Conservation (phyloP, 805 yeast genomes). For the Yarrowia porcina region DNA sequence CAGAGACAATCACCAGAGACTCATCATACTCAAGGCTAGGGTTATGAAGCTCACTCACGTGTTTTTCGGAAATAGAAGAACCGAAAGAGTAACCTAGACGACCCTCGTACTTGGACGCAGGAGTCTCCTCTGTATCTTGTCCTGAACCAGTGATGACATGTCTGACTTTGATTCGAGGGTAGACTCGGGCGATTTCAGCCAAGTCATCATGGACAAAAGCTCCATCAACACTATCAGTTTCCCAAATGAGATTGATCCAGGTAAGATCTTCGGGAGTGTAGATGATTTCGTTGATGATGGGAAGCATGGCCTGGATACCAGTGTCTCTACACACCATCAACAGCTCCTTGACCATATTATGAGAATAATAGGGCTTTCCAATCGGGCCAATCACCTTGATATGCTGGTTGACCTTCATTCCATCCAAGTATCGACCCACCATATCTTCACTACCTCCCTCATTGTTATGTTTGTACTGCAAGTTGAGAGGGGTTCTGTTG, state of each 20-base stretch:
- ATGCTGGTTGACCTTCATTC: conserved; percentile 24
- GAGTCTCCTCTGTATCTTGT: not conserved
- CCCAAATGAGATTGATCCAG: conserved; percentile 19
- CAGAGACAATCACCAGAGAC: conserved; percentile 9
- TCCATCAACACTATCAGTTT: conserved; percentile 1
- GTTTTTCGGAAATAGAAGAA: not conserved
- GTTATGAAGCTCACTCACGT: not conserved
- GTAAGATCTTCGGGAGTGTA: conserved; percentile 20
- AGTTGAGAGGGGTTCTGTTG: conserved; percentile 9
- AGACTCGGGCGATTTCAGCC: conserved; percentile 12
- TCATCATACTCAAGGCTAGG: conserved; percentile 3
- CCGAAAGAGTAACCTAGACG: conserved; percentile 17
- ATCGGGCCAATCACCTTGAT: conserved; percentile 21
- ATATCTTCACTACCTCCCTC: conserved; percentile 22
- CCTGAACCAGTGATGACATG: not conserved
- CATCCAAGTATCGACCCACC: conserved; percentile 24
- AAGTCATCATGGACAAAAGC: conserved; percentile 21
- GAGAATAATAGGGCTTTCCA: conserved; percentile 16
- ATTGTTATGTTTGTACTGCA: conserved; percentile 23
- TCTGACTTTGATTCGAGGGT: conserved; percentile 16
- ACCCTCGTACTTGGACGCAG: conserved; percentile 4
- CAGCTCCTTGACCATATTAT: conserved; percentile 25
- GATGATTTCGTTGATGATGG: conserved; percentile 18
- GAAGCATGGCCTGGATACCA: conserved; percentile 24
- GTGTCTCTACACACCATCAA: conserved; percentile 6